Base-by-base conservation (phyloP, 2,329 filamentous ascomycete species). In the Chalaropsis ovoidea region DNA sequence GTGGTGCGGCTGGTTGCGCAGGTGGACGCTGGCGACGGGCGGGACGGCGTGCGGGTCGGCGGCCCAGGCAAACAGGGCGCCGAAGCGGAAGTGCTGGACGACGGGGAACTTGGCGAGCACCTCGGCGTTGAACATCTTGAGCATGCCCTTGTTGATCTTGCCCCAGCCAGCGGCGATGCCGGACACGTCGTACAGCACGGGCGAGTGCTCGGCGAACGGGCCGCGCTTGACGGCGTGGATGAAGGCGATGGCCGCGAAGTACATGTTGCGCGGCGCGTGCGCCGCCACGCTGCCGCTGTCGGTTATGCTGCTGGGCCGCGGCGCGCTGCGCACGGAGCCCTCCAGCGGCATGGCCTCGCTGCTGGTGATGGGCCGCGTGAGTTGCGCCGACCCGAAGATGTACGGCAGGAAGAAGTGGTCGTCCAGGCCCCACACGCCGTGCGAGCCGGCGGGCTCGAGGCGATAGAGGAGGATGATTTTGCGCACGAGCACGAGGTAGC, bases 71-170 rank as follows among this genome's bases (percentile, higher is more conserved):
- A 93, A 90, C n/a, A 94, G 77, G 5, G 86, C 87, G 31, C 89
- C 89, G 70, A 94, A 93, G 2, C 82, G 83, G 70, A 94, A 97
- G 75, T 99, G 94, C 76, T 99, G 94, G n/a, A 99, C 90, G 2
- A 99, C 94, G 2, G 94, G 94, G 72, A 96, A 96, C 75, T 99
- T 99, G 47, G 89, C 90, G 15, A 99, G 80, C 2, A 99, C 94
- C 77, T 99, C 94, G 19, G 90, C 94, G 70, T 95, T 91, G 77
- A 93, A 99, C 94, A 99, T 99, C 76, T 97, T 99, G 72, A 99
- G 85, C 94, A 99, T 97, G 63, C 94, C 94, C 79, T 92, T 92
- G 76, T 99, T 68, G 72, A 99, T 96, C 79, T 99, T 99, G 43
- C 89, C 94, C 94, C 94, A 99, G n/a, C 94, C 89, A 66, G 87